These are phyloP conservation scores for Chalara sp. DNA, from an alignment of 2,329 filamentous ascomycete genomes.

Conservation along the genomic window DNA sequence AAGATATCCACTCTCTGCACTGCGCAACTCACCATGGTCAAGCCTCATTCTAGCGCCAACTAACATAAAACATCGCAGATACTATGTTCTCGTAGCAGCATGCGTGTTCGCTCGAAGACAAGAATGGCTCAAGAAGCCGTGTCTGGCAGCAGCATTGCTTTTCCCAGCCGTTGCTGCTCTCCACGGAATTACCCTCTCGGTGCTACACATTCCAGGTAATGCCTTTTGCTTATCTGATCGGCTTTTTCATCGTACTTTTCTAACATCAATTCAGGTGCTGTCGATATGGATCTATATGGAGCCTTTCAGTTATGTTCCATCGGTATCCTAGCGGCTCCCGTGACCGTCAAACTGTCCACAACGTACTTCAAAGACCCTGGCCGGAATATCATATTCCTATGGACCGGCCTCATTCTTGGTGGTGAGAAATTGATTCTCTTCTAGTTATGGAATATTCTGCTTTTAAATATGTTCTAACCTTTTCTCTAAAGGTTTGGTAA, in stretches of 20 bases:
- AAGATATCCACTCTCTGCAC: conserved; percentile 19
- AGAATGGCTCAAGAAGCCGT: conserved; percentile 57
- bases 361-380: conserved; percentile 61
- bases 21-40: too few relatives aligned
- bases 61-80: conserved; percentile 32
- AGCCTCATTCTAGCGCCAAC: not conserved
- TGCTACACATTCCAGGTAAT: conserved; percentile 51
- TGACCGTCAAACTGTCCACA: conserved; percentile 51
- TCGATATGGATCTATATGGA: conserved; percentile 64
- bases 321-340: conserved; percentile 56
- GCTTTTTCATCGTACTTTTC: not conserved
- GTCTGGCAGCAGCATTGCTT: conserved; percentile 54
- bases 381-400: conserved; percentile 59
- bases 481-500: conserved; percentile 42
- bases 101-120: conserved; percentile 56
- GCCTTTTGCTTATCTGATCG: not conserved
- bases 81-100: conserved; percentile 56
- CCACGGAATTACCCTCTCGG: conserved; percentile 55
- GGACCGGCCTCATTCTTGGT: conserved; percentile 54
- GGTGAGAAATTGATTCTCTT: conserved; percentile 33
- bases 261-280: conserved; percentile 38
- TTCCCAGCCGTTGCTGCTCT: conserved; percentile 58
- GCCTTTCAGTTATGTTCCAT: conserved; percentile 63
- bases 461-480: not conserved
- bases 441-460: not conserved